Evolutionary conservation across 192 early-diverging fungal species (phyloP).

Genomic region (Coemansia sp.): DNA sequence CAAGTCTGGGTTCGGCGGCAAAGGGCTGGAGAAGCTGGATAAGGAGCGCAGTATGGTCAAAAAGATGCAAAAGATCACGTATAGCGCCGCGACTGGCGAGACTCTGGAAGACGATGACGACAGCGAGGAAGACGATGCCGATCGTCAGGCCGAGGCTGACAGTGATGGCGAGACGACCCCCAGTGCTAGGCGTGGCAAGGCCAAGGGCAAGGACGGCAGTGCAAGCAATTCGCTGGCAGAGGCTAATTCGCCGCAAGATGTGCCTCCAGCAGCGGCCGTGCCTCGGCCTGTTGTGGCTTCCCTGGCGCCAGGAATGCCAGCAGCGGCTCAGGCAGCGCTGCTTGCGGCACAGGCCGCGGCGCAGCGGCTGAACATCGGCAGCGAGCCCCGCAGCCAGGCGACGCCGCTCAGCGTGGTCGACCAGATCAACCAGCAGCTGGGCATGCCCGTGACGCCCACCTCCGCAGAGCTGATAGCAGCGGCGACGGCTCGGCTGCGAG

Average conservation of each 20-base stretch:
- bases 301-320: constrained; percentile 31
- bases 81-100: constrained; percentile 66
- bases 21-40: constrained; percentile 92
- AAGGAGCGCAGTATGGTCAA: constrained; percentile 87
- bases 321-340: constrained; percentile 34
- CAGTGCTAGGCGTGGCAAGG: constrained; percentile 7
- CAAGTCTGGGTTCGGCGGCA: constrained; percentile 86
- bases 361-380: constrained; percentile 35
- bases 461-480: not conserved
- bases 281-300: not conserved
- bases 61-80: constrained; percentile 86
- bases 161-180: constrained; percentile 22
- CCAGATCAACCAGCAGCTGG: constrained; percentile 52
- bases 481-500: constrained; percentile 2
- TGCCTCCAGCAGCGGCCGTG: constrained; percentile 1
- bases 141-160: constrained; percentile 33
- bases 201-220: constrained; percentile 55
- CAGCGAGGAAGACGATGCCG: constrained; percentile 61
- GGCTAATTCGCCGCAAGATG: not conserved
- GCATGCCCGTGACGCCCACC: constrained; percentile 9
- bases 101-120: constrained; percentile 61
- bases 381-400: not conserved
- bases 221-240: constrained; percentile 24
- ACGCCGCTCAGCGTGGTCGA: constrained; percentile 36
- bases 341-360: constrained; percentile 47